Base-by-base conservation (phyloP, 352 stramenopile species). In the Saprolegnia diclina region DNA sequence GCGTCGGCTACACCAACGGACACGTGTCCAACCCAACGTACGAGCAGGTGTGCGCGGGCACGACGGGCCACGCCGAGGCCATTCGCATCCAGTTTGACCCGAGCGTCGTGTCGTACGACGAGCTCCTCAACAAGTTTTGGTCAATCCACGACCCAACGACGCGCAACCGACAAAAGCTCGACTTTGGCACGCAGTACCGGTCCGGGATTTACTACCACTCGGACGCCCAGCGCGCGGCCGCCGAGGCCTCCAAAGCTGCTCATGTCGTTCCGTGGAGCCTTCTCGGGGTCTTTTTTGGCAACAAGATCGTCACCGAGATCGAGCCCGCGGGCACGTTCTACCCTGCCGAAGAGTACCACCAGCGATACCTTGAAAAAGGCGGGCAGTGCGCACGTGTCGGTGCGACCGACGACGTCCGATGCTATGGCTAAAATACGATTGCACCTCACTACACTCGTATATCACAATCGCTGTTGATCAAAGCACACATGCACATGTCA, bases 321-420 rank as follows among this genome's bases (percentile, higher is more conserved):
- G 76, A 88, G 67, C 61, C 82, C 61, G 88, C 89, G 4, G 79
- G 61, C 26, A 65, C 81, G 1, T 99, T 98, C 77, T 99, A 91
- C 82, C 84, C 85, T 35, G 96, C 96, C 0, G 95, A 99, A 75
- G 86, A 91, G 32, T 97, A 97, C 72, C 96, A 99, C 80, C 96
- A 99, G 78, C 88, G 97, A 69, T 99, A 99, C 82, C 78, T 99
- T 14, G 80, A 97, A 73, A 98, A 98, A 73, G 96, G 95, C 18
- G 96, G 96, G 4, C 83, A 96, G 64, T 96, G 84, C 72, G 85
- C 94, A 0, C 89, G 93, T 59, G 98, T 98, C 74, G 92, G 90
- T 22, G 88, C 78, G 65, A 90, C 83, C 5, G 81, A 90, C 14
- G 75, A 76, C 5, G 98, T 99, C 76, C 84, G 92, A 37, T 99